These are phyloP conservation scores for Coffea canephora DNA, from an alignment of 257 asterid species.

Conservation along the genomic window DNA sequence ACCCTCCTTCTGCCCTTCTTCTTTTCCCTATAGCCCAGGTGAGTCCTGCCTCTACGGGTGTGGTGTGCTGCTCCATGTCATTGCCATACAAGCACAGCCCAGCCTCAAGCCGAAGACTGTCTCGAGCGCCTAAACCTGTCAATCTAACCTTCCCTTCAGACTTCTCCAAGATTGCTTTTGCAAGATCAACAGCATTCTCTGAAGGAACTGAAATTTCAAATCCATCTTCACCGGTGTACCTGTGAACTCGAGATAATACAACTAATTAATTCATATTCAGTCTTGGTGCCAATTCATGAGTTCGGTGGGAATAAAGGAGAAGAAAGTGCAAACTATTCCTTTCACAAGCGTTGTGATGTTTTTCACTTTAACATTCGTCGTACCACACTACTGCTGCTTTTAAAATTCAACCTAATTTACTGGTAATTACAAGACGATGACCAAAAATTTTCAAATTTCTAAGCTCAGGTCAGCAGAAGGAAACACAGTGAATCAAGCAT, in stretches of 20 bases:
- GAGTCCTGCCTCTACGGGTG: conserved; percentile 95
- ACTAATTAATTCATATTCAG: background rate
- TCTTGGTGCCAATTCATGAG: background rate
- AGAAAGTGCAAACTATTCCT: background rate
- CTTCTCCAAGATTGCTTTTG: conserved; percentile 87
- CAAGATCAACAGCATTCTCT: conserved; percentile 83
- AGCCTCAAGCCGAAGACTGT: conserved; percentile 97
- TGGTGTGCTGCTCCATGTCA: conserved; percentile 96
- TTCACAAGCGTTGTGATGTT: background rate
- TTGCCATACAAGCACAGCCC: conserved; percentile 93
- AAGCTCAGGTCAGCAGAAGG: background rate
- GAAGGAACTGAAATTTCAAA: conserved; percentile 95
- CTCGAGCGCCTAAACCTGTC: conserved; percentile 93
- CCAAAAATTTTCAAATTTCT: background rate
- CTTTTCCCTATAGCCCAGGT: conserved; percentile 98
- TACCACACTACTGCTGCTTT: background rate
- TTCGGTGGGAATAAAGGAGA: background rate
- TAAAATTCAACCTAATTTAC: background rate
- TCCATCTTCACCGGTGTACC: conserved; percentile 99
- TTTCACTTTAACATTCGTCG: background rate
- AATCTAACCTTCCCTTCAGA: conserved; percentile 82
- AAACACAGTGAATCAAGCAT: background rate
- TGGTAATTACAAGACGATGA: background rate
- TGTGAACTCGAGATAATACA: conserved; percentile 32
- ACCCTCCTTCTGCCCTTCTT: conserved; percentile 95